Base-by-base conservation (phyloP, 139 green algal species). In the Diplosphaera chodatii region DNA sequence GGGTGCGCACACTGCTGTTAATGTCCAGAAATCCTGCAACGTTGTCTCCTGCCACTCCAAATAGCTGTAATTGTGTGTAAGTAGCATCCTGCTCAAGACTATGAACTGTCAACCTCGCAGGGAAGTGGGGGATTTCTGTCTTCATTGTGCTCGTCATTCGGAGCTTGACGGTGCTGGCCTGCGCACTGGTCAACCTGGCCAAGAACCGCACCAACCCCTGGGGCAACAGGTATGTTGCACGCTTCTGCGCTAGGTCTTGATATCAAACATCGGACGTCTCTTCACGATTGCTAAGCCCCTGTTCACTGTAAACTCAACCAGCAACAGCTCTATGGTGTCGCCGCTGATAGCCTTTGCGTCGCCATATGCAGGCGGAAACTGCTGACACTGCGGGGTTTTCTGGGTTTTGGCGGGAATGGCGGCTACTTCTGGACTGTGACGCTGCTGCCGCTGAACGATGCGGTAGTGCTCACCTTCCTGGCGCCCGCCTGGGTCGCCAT, bases 381-480 rank as follows among this genome's bases (percentile, higher is more conserved):
- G 18, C 40, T 80, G 29, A 25, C 37, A 15, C 56, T 80, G 20
- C 56, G 75, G 29, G 75, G 75, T 5, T 56, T 69, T 0, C 75
- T 80, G 71, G 75, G 75, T 1, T 75, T 76, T 62, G 75, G 75
- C 18, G 75, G 69, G 27, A 80, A 76, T 25, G 55, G 48, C 13
- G 62, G 62, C 69, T 80, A 80, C 65, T 63, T 80, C 27, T 76
- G 66, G n/a, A 70, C 75, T 18, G 55, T 80, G 16, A 69, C 56
- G 10, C 55, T 80, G 64, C 74, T 85, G 68, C 74, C 77, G 10
- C 63, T 85, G 71, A 74, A 76, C 1, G 77, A 85, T 28, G 74
- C 77, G 1, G 59, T 73, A 23, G 80, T 85, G 74, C 75, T 85
- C 20, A 74, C 77, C 31, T 85, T 83, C 68, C 41, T 77, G 22